These are phyloP conservation scores for Helminthosporium solani DNA, from an alignment of 2,329 filamentous ascomycete species.

Conservation along the genomic window DNA sequence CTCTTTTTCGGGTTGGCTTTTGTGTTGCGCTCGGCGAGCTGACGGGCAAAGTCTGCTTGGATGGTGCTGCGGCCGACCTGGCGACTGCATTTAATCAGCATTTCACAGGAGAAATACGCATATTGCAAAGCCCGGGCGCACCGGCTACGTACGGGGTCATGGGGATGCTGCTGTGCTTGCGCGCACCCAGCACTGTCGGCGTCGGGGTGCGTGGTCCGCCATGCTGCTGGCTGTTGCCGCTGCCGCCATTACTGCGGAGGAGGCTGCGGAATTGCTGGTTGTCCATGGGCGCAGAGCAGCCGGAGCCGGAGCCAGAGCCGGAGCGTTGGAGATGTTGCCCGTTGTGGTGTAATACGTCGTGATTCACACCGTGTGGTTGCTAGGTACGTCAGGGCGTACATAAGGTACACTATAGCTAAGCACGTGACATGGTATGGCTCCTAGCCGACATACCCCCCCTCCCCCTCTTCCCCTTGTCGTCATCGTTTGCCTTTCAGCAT, in stretches of 20 bases:
- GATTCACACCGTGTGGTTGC: too few species aligned
- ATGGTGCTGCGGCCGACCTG: constrained; percentile 56
- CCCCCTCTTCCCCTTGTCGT: too few species aligned
- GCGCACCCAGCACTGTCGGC: constrained; percentile 66
- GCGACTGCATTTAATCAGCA: constrained; percentile 53
- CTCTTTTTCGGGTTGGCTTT: constrained; percentile 63
- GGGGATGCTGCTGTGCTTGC: constrained; percentile 76
- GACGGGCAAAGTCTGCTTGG: constrained; percentile 74
- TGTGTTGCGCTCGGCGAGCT: constrained; percentile 72
- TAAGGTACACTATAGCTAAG: too few species aligned
- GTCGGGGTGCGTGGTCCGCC: too few species aligned
- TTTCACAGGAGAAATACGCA: constrained; percentile 84
- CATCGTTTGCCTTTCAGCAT: too few species aligned
- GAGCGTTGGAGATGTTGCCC: background rate
- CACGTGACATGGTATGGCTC: too few species aligned
- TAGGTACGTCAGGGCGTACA: too few species aligned
- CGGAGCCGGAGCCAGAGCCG: too few species aligned
- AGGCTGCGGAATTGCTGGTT: constrained; percentile 92
- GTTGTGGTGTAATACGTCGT: too few species aligned
- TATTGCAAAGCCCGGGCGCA: constrained; percentile 74
- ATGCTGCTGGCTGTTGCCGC: constrained; percentile 39
- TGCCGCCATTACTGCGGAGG: constrained; percentile 49
- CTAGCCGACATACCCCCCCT: too few species aligned
- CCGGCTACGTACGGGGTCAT: constrained; percentile 93
- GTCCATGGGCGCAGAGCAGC: constrained; percentile 64